phyloP scores from a whole-genome alignment of 129 eudicot species.

The Mikania micrantha region DNA sequence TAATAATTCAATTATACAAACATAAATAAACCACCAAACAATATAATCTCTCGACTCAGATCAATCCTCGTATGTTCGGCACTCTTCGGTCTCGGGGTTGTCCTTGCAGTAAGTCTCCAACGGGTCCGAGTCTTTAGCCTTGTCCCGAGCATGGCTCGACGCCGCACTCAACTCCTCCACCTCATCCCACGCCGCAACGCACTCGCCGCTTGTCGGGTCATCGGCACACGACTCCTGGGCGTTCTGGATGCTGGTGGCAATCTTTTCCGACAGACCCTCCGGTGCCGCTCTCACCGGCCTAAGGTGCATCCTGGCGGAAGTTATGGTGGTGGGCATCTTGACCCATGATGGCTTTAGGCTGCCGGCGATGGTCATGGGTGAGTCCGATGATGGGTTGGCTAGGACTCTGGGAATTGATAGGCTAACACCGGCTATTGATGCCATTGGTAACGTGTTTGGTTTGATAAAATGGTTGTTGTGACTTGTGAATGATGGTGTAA shows the following conservation, averaged over 20 bases:
- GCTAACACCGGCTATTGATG: conserved; percentile 46
- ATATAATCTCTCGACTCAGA: neutral
- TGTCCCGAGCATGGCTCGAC: conserved; percentile 78
- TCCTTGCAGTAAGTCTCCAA: conserved; percentile 87
- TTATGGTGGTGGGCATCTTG: conserved; percentile 26
- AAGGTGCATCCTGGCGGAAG: conserved; percentile 30
- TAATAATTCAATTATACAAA: no score
- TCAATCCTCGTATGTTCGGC: conserved; percentile 81
- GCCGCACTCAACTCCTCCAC: conserved; percentile 98
- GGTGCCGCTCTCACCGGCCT: conserved; percentile 46
- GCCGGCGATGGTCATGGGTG: conserved; percentile 8
- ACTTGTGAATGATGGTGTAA: neutral
- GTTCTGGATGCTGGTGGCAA: conserved; percentile 62
- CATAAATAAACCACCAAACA: neutral
- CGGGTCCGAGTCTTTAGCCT: conserved; percentile 50
- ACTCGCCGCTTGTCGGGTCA: conserved; percentile 77
- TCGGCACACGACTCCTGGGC: conserved; percentile 70
- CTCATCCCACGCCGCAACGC: conserved; percentile 93
- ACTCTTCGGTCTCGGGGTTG: conserved; percentile 79
- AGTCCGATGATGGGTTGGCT: conserved; percentile 35
- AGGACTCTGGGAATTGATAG: conserved; percentile 43
- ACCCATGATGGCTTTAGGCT: conserved; percentile 18
- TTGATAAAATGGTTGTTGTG: neutral
- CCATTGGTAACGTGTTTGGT: conserved; percentile 33
- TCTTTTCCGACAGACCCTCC: conserved; percentile 60